phyloP scores from a whole-genome alignment of 78 protist species.

The Planoprotostelium fungivorum region DNA sequence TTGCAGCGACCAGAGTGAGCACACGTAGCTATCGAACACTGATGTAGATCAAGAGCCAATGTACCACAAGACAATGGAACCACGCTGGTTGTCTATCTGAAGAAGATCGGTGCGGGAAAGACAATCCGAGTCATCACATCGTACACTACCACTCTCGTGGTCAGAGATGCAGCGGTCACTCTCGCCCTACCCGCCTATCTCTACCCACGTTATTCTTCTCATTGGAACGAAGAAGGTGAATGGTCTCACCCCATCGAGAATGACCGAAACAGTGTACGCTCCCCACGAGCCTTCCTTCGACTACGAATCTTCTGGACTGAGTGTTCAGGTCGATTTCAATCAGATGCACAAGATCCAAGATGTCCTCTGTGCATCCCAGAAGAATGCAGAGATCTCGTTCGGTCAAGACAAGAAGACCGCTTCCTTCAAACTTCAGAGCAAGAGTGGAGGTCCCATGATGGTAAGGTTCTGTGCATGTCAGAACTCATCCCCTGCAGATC shows the following conservation, averaged over 20 bases:
- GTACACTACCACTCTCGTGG: not conserved
- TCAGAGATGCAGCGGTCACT: not conserved
- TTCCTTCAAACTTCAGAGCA: not conserved
- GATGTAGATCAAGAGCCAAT: not conserved
- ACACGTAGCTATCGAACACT: not conserved
- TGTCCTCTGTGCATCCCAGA: not conserved
- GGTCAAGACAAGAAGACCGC: not conserved
- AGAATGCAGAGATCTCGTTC: not conserved
- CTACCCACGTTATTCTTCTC: not conserved
- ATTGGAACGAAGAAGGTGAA: not conserved
- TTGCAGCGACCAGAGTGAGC: not conserved
- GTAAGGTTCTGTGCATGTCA: not conserved
- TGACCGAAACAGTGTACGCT: not conserved
- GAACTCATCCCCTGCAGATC: too few relatives aligned
- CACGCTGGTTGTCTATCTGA: not conserved
- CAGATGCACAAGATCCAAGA: not conserved
- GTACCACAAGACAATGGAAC: not conserved
- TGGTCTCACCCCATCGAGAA: not conserved
- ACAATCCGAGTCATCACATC: not conserved
- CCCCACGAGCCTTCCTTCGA: not conserved
- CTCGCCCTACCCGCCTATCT: not conserved
- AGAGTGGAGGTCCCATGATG: not conserved
- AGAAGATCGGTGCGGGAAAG: not conserved
- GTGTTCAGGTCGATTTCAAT: not conserved
- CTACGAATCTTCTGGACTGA: not conserved